phyloP scores from a whole-genome alignment of 2,329 filamentous ascomycete genomes.

The Alternaria burnsii region DNA sequence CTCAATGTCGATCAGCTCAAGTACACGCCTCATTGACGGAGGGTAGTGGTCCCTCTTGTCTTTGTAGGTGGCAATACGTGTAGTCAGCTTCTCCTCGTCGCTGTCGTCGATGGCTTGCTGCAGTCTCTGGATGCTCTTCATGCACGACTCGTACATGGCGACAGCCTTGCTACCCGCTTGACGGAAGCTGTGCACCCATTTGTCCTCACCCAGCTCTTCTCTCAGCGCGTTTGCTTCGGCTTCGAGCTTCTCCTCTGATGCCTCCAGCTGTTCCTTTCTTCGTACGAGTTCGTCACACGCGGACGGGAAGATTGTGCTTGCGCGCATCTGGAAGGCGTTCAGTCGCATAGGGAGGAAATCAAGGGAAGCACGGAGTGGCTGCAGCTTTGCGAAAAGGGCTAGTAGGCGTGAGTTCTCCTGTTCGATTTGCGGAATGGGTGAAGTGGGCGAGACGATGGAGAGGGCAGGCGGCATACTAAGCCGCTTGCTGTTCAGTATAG shows the following conservation, averaged over 20 bases:
- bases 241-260: slow-evolving; percentile 87
- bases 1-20: slow-evolving; percentile 94
- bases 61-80: slow-evolving; percentile 90
- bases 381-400: slow-evolving; percentile 92
- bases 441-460: slow-evolving; percentile 67
- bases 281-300: slow-evolving; percentile 89
- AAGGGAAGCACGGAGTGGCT: slow-evolving; percentile 87
- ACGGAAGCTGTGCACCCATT: slow-evolving; percentile 94
- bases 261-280: slow-evolving; percentile 76
- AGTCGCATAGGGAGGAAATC: slow-evolving; percentile 97
- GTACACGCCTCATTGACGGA: slow-evolving; percentile 87
- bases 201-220: slow-evolving; percentile 91
- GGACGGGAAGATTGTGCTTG: slow-evolving; percentile 81
- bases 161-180: slow-evolving; percentile 90
- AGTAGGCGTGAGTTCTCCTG: slow-evolving; percentile 89
- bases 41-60: slow-evolving; percentile 95
- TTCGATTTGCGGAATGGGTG: slow-evolving; percentile 62
- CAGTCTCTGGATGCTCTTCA: slow-evolving; percentile 83
- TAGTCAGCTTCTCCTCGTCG: slow-evolving; percentile 66
- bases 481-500: slow-evolving; percentile 66
- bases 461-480: slow-evolving; percentile 72
- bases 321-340: slow-evolving; percentile 82
- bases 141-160: slow-evolving; percentile 96
- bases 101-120: slow-evolving; percentile 79
- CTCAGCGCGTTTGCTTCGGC: slow-evolving; percentile 88